Conservation (phyloP, 208 protist genomes). For the Acanthamoeba quina region DNA sequence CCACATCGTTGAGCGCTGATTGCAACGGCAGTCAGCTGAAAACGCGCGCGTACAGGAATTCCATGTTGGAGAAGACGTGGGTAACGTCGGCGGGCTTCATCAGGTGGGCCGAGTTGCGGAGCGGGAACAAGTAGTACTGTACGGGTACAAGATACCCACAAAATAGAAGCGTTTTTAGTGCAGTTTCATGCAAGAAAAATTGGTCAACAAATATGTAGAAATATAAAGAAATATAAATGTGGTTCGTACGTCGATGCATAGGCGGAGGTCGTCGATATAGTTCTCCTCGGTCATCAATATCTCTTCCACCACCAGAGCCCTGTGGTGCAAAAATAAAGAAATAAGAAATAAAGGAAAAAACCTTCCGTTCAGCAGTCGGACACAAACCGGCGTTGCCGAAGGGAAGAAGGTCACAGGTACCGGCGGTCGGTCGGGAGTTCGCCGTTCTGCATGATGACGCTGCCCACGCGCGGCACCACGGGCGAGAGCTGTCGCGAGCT, state of each 20-base stretch:
- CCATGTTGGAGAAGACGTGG: constrained; percentile 49
- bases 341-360: neutral
- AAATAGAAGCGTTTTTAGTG: too few species aligned
- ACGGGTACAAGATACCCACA: neutral
- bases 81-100: constrained; percentile 23
- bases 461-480: neutral
- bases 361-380: too few species aligned
- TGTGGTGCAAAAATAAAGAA: neutral
- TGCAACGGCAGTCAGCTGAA: neutral
- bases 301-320: constrained; percentile 11
- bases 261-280: constrained; percentile 45
- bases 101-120: constrained; percentile 32
- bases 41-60: neutral
- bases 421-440: neutral
- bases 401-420: neutral
- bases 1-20: neutral
- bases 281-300: constrained; percentile 63
- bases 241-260: constrained; percentile 12
- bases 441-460: neutral
- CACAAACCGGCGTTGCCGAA: neutral
- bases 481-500: neutral
- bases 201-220: too few species aligned
- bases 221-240: too few species aligned
- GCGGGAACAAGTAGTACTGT: constrained; percentile 13
- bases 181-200: too few species aligned